These are phyloP conservation scores for Diversispora eburnea DNA, from an alignment of 192 early-diverging fungal genomes.

Conservation along the genomic window DNA sequence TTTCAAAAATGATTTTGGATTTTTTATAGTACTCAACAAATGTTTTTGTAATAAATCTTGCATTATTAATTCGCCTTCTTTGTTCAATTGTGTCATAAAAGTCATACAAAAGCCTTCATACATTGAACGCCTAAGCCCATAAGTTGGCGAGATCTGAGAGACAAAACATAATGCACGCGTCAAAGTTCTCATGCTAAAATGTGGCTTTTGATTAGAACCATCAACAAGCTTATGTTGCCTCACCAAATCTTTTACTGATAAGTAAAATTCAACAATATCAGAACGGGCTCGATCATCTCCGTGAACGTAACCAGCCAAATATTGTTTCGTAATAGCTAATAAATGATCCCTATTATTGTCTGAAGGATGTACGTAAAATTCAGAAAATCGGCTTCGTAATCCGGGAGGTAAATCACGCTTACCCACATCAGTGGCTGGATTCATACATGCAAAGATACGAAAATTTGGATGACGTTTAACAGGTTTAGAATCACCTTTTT, in stretches of 20 bases:
- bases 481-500: constrained; percentile 85
- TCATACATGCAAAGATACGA: constrained; percentile 98
- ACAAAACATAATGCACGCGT: constrained; percentile 84
- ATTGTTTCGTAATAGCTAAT: constrained; percentile 71
- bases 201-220: constrained; percentile 81
- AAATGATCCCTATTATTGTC: constrained; percentile 81
- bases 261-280: constrained; percentile 82
- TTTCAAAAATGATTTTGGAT: constrained; percentile 50
- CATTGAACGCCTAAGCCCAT: constrained; percentile 77
- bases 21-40: constrained; percentile 56
- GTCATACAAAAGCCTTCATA: constrained; percentile 96
- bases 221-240: constrained; percentile 75
- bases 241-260: constrained; percentile 66
- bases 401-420: constrained; percentile 93
- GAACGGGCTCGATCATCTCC: constrained; percentile 56
- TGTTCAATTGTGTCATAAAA: constrained; percentile 84
- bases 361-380: constrained; percentile 91
- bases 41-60: constrained; percentile 52
- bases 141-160: constrained; percentile 62
- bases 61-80: constrained; percentile 60
- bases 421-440: constrained; percentile 96
- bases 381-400: constrained; percentile 88
- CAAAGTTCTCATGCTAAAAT: constrained; percentile 91
- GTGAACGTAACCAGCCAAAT: constrained; percentile 60
- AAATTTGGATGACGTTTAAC: constrained; percentile 88